Evolutionary conservation across 2,329 filamentous ascomycete genomes (phyloP), one percentile per base, ranked within the genome.

Genomic region (Ceratocystis huliohia): DNA sequence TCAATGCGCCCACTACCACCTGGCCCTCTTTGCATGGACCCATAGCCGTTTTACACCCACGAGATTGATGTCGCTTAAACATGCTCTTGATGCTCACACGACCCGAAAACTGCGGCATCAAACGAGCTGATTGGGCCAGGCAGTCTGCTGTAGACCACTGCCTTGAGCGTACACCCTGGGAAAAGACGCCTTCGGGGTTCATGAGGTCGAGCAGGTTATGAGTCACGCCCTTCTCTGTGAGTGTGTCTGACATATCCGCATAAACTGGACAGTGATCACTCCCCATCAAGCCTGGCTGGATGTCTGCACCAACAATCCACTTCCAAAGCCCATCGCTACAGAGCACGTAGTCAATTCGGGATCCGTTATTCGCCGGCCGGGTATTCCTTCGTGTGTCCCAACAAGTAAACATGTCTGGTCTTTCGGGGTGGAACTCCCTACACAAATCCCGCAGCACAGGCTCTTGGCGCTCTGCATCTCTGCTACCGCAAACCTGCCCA

Each of bases 221-320:
- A 57, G 77, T 71, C 0, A 78, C 81, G 15, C 80, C 75, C 5
- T 82, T 70, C 0, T 72, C 71, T 1, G 96, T 82, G 1, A 72
- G 78, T 45, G 92, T 84, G 20, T 86, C 64, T n/a, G 20, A 84
- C 28, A 95, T 79, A 1, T 82, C 81, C 0, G 87, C 91, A 74
- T 88, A 97, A 0, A 97, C 93, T 0, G 94, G 94, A 71, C 94
- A 99, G 74, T 99, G 94, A 73, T 99, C 94, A 1, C 93, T 97
- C 0, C 94, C 94, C 82, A 96, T 88, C 25, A 97, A 78, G 0
- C 92, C 92, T 75, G 96, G 91, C 74, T 97, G 94, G 41, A 97
- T 97, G 71, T 96, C 86, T 5, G 90, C 84, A 56, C 86, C 84
- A 30, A 78, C 79, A 72, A 96, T 88, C 91, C 92, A 96, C 64